phyloP scores from a whole-genome alignment of 192 early-diverging fungal genomes.

The Rhizoclosmatium globosum region DNA sequence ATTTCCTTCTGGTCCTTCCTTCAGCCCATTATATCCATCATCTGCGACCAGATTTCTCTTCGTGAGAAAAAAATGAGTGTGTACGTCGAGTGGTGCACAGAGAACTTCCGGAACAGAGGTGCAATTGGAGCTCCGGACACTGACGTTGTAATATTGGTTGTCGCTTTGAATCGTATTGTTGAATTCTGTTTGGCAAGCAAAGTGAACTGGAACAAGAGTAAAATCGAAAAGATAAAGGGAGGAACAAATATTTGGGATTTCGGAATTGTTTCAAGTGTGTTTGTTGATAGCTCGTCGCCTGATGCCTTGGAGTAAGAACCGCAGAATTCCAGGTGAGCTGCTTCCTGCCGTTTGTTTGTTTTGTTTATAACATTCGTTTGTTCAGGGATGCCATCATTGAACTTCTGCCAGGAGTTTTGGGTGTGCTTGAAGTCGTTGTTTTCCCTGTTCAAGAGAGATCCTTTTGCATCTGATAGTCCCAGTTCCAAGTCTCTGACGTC shows the following conservation, averaged over 20 bases:
- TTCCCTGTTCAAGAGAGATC: slow-evolving; percentile 34
- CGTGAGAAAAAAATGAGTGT: slow-evolving; percentile 3
- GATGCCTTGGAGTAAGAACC: slow-evolving; percentile 7
- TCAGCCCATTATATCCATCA: slow-evolving; percentile 63
- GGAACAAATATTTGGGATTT: slow-evolving; percentile 41
- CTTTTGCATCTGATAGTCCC: background rate
- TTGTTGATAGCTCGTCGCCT: slow-evolving; percentile 7
- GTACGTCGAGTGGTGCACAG: slow-evolving; percentile 6
- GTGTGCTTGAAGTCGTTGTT: slow-evolving; percentile 37
- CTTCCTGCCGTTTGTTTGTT: background rate
- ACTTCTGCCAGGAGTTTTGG: slow-evolving; percentile 43
- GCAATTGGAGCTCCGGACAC: slow-evolving; percentile 47
- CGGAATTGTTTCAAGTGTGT: slow-evolving; percentile 36
- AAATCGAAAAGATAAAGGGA: slow-evolving; percentile 19
- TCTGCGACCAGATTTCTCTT: slow-evolving; percentile 67
- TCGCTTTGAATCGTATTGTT: slow-evolving; percentile 67
- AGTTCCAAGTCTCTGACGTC: background rate
- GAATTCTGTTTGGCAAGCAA: slow-evolving; percentile 58
- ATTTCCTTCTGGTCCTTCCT: slow-evolving; percentile 69
- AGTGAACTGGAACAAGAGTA: slow-evolving; percentile 5
- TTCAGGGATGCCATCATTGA: slow-evolving; percentile 36
- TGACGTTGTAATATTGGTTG: slow-evolving; percentile 60
- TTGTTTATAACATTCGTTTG: background rate
- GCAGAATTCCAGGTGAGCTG: slow-evolving; percentile 18
- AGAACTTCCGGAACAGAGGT: slow-evolving; percentile 8